A percentile compares a stretch with the other conserved stretches of the same genome.
Evolutionary conservation across 2,329 filamentous ascomycete genomes (phyloP).

Genomic region (Ophiognomonia clavigignenti-juglandacearum): DNA sequence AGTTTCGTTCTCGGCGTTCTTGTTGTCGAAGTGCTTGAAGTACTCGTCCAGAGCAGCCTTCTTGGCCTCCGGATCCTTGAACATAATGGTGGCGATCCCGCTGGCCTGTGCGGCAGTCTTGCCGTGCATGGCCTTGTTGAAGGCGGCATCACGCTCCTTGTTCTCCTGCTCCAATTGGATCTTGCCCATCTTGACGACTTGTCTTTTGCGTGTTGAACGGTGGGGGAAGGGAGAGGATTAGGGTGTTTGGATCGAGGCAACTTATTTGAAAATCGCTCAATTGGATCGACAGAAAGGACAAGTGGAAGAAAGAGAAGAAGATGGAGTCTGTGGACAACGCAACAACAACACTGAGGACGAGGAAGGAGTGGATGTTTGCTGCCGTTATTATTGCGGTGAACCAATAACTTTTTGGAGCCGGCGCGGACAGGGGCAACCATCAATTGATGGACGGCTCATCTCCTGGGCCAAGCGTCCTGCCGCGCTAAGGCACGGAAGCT

Average conservation of each 20-base stretch:
- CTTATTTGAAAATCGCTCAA: no score
- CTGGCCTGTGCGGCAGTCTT: constrained; percentile 61
- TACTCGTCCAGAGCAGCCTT: constrained; percentile 71
- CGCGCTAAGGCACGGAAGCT: constrained; percentile 8
- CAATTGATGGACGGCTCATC: constrained; percentile 7
- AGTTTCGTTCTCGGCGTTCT: constrained; percentile 71
- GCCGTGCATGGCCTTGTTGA: constrained; percentile 85
- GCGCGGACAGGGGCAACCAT: constrained; percentile 8
- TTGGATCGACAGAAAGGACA: background rate
- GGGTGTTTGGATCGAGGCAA: background rate
- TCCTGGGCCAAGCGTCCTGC: background rate
- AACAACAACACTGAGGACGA: background rate
- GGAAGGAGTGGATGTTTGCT: constrained; percentile 6
- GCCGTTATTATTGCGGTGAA: constrained; percentile 14
- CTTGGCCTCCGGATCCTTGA: constrained; percentile 61
- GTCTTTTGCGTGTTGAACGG: constrained; percentile 4
- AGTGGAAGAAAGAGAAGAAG: background rate
- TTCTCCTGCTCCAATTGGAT: constrained; percentile 70
- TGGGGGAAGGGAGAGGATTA: constrained; percentile 2
- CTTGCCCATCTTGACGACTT: constrained; percentile 10
- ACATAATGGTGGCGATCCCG: constrained; percentile 77
- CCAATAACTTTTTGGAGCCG: constrained; percentile 12
- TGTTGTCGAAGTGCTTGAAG: constrained; percentile 85
- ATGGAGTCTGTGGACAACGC: background rate
- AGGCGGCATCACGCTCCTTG: constrained; percentile 78